Evolutionary conservation across 2,329 filamentous ascomycete genomes (phyloP), one percentile per base, ranked within the genome.

Genomic region (Purpureocillium lavendulum): DNA sequence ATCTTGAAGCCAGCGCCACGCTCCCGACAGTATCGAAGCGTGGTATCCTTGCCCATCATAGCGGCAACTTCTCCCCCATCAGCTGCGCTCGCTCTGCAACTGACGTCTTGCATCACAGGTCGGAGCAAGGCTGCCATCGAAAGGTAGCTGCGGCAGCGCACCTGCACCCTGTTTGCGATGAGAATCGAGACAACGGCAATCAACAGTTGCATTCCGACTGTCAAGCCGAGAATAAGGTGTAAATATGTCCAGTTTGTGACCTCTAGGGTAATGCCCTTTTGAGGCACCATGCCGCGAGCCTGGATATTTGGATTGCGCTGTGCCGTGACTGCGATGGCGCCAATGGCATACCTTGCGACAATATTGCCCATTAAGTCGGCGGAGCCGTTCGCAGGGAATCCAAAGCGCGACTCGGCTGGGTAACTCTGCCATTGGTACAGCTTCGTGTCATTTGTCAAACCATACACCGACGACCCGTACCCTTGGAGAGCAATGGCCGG

Each of bases 401-500:
- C 68, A 37, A 61, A 67, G 5, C 53, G 42, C 2, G 61, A 60
- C 37, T 66, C 61, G 18, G 58, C 53, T 0, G 68, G 67, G 38
- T 70, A 71, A 8, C 59, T 61, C 45, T 67, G 64, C 33, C 54
- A 61, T 44, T 59, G 56, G 30, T 51, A 43, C 38, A 43, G 39
- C n/a, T 44, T 40, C 28, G 51, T 45, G 40, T 45, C 44, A 41
- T 49, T 49, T 37, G 26, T 49, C 10, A 38, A 45, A 38, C 47
- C 54, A 10, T 49, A 43, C 7, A 33, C 14, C 2, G 52, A 50
- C 1, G 48, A 46, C 18, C 52, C 51, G 41, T 64, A 67, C 5
- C 65, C 66, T 29, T 64, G 57, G 5, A 67, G 57, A 1, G 65
- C 65, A n/a, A 69, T 67, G 1, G 60, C 57, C 2, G 53, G 47